These are phyloP conservation scores for Alternaria sp. DNA, from an alignment of 2,329 filamentous ascomycete species.

Conservation along the genomic window DNA sequence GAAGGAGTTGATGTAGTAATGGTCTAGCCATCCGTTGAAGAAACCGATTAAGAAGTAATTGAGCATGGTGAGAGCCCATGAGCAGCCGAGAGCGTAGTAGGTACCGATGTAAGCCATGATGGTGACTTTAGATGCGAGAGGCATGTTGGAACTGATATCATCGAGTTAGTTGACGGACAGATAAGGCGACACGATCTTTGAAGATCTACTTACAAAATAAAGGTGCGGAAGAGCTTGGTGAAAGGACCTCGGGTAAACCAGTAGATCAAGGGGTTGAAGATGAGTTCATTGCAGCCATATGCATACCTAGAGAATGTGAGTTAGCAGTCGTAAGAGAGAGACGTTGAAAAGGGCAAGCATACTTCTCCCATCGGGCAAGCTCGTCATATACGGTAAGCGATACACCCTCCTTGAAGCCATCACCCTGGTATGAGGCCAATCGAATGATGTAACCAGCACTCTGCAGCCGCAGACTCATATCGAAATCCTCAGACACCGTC, in stretches of 20 bases:
- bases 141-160: slow-evolving; percentile 59
- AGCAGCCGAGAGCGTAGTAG: slow-evolving; percentile 73
- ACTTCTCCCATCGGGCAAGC: slow-evolving; percentile 73
- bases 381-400: slow-evolving; percentile 77
- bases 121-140: slow-evolving; percentile 70
- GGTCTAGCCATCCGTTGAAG: slow-evolving; percentile 76
- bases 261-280: slow-evolving; percentile 70
- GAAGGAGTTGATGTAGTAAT: slow-evolving; percentile 79
- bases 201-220: slow-evolving; percentile 51
- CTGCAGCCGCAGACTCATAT: slow-evolving; percentile 75
- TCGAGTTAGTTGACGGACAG: not conserved
- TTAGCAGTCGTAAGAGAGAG: not conserved
- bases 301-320: slow-evolving; percentile 52
- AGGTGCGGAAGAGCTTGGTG: slow-evolving; percentile 67
- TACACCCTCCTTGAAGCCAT: slow-evolving; percentile 76
- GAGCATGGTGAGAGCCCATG: slow-evolving; percentile 68
- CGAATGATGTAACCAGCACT: slow-evolving; percentile 71
- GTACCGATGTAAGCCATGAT: slow-evolving; percentile 75
- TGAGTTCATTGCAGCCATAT: slow-evolving; percentile 73
- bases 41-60: slow-evolving; percentile 78
- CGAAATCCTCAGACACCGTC: slow-evolving; percentile 79
- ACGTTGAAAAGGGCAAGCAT: not conserved
- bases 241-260: slow-evolving; percentile 70
- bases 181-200: not conserved
- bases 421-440: slow-evolving; percentile 70